phyloP scores from a whole-genome alignment of 768 basidiomycete species.

The Pseudohyphozyma bogoriensis region DNA sequence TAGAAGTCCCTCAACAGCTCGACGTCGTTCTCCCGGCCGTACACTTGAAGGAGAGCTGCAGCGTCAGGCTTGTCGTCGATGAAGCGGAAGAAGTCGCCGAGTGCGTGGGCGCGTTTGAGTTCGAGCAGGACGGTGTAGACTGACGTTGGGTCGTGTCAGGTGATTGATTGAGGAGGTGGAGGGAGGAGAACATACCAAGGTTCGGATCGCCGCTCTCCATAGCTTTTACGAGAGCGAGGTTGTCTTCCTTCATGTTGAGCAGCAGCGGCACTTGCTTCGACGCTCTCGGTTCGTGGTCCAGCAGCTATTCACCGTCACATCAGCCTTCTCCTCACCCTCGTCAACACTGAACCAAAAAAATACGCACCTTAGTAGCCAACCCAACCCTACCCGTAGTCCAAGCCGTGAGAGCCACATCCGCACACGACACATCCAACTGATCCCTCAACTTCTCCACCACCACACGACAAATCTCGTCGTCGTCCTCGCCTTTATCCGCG shows the following conservation, averaged over 20 bases:
- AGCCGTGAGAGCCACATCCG: constrained; percentile 84
- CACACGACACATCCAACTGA: constrained; percentile 62
- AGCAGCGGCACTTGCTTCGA: constrained; percentile 91
- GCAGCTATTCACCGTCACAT: constrained; percentile 46
- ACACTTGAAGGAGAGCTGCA: constrained; percentile 29
- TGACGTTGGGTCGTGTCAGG: constrained; percentile 35
- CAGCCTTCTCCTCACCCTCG: background rate
- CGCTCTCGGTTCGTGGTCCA: constrained; percentile 80
- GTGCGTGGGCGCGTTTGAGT: constrained; percentile 65
- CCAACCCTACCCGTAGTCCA: constrained; percentile 76
- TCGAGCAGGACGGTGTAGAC: constrained; percentile 90
- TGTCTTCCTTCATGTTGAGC: constrained; percentile 87
- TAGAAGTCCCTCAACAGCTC: constrained; percentile 93
- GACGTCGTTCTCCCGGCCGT: constrained; percentile 37
- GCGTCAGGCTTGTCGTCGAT: constrained; percentile 48
- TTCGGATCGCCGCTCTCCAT: constrained; percentile 93
- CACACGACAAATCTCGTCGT: constrained; percentile 65
- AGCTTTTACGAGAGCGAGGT: constrained; percentile 73
- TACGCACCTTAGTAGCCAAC: constrained; percentile 67
- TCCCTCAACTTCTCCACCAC: constrained; percentile 82
- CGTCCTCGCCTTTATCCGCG: constrained; percentile 48
- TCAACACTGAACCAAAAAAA: background rate
- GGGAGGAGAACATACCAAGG: constrained; percentile 51
- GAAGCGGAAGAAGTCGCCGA: constrained; percentile 87
- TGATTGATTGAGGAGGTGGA: background rate